These are phyloP conservation scores for Globisporangium nagaii DNA, from an alignment of 352 stramenopile genomes.

Conservation along the genomic window DNA sequence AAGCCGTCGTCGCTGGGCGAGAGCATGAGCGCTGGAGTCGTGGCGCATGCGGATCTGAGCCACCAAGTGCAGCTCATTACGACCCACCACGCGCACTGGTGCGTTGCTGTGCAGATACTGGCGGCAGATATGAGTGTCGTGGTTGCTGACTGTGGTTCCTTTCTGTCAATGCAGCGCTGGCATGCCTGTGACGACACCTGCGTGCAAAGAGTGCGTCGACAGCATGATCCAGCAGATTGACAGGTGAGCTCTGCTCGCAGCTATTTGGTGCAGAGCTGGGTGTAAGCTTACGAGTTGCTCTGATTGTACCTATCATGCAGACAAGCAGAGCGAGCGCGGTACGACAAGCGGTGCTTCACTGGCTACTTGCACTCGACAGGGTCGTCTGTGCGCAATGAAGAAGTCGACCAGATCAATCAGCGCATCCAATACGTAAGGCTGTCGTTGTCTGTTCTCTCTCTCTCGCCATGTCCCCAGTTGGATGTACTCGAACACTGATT, in stretches of 20 bases:
- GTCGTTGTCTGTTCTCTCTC: too few relatives aligned
- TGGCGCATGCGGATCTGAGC: constrained; percentile 66
- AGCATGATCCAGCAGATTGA: constrained; percentile 71
- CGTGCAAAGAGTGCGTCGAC: constrained; percentile 75
- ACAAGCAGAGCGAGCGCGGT: constrained; percentile 60
- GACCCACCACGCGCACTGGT: constrained; percentile 70
- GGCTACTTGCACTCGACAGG: constrained; percentile 52
- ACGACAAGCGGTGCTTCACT: constrained; percentile 65
- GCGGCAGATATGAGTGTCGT: too few relatives aligned
- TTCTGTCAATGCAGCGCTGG: constrained; percentile 43
- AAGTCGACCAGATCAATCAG: constrained; percentile 60
- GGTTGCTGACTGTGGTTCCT: background rate
- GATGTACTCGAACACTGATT: too few relatives aligned
- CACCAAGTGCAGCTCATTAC: constrained; percentile 70
- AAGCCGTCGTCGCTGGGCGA: constrained; percentile 30
- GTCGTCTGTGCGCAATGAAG: constrained; percentile 39
- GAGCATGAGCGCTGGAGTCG: constrained; percentile 50
- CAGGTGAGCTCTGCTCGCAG: constrained; percentile 16
- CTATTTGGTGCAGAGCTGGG: background rate
- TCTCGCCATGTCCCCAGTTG: too few relatives aligned
- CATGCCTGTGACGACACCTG: constrained; percentile 49
- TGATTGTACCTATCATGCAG: constrained; percentile 10
- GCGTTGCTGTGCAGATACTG: background rate
- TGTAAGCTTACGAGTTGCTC: background rate
- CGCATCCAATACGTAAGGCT: constrained; percentile 66